These are phyloP conservation scores for Trichosporon sp. DNA, from an alignment of 1,284 basidiomycete genomes.

Conservation along the genomic window DNA sequence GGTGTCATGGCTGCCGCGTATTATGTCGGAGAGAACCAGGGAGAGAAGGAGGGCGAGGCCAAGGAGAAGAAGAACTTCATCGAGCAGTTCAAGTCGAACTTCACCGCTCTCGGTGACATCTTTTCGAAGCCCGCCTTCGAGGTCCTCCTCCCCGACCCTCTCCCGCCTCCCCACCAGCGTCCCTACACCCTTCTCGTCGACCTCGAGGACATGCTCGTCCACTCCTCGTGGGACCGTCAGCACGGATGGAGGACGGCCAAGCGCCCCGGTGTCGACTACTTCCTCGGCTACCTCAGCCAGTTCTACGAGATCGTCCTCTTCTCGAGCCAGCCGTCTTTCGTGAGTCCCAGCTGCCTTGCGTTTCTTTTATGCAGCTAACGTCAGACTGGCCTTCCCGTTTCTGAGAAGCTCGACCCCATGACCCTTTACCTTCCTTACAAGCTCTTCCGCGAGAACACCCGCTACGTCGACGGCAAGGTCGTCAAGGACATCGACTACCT, in stretches of 20 bases:
- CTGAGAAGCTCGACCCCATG: slow-evolving; percentile 94
- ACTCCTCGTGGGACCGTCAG: slow-evolving; percentile 88
- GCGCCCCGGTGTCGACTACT: slow-evolving; percentile 95
- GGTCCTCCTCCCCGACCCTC: slow-evolving; percentile 84
- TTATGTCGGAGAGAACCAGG: slow-evolving; percentile 65
- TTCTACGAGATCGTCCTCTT: slow-evolving; percentile 98
- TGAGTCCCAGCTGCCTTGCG: slow-evolving; percentile 57
- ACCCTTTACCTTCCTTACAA: slow-evolving; percentile 85
- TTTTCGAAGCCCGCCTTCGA: slow-evolving; percentile 92
- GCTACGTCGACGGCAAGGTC: slow-evolving; percentile 73
- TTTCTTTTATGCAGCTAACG: not conserved
- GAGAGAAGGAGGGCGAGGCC: slow-evolving; percentile 24
- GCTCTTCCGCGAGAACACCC: slow-evolving; percentile 86
- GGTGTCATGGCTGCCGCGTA: slow-evolving; percentile 63
- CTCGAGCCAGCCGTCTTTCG: slow-evolving; percentile 86
- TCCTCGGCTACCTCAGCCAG: slow-evolving; percentile 92
- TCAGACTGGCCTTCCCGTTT: slow-evolving; percentile 82
- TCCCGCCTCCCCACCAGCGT: slow-evolving; percentile 80
- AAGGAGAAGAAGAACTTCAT: slow-evolving; percentile 56
- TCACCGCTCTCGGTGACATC: slow-evolving; percentile 51
- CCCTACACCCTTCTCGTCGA: slow-evolving; percentile 91
- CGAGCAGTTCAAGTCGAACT: slow-evolving; percentile 43
- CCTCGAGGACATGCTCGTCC: slow-evolving; percentile 87
- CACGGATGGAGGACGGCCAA: slow-evolving; percentile 89
- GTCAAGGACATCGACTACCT: slow-evolving; percentile 91